A percentile compares a stretch with the other conserved stretches of the same genome.
Conservation (phyloP, 805 yeast species). For the Saturnispora besseyi region DNA sequence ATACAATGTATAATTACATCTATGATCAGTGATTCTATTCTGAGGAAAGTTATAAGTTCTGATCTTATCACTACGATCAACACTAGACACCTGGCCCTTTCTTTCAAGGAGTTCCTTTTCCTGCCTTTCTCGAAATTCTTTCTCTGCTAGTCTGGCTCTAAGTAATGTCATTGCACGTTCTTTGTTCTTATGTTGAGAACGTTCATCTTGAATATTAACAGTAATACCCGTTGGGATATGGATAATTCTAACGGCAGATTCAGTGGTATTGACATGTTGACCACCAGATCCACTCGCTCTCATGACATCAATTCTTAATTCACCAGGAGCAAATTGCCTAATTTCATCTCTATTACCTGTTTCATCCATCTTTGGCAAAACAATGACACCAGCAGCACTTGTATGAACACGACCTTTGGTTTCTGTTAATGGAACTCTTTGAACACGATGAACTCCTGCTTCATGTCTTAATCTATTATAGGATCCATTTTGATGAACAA, state of each 20-base stretch:
- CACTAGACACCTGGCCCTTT: constrained; percentile 75
- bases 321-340: constrained; percentile 73
- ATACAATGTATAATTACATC: constrained; percentile 74
- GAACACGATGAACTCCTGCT: constrained; percentile 95
- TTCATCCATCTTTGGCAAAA: constrained; percentile 70
- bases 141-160: constrained; percentile 76
- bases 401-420: constrained; percentile 92
- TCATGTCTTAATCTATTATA: constrained; percentile 69
- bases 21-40: constrained; percentile 86
- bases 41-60: constrained; percentile 92
- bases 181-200: constrained; percentile 90
- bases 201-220: constrained; percentile 86
- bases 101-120: constrained; percentile 59
- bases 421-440: constrained; percentile 88
- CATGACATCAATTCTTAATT: constrained; percentile 87
- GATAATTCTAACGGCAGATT: constrained; percentile 84
- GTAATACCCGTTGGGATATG: constrained; percentile 87
- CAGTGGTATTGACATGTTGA: constrained; percentile 50
- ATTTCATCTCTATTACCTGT: constrained; percentile 26
- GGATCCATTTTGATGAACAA: constrained; percentile 68
- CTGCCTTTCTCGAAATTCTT: constrained; percentile 55
- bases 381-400: constrained; percentile 92
- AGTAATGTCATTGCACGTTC: constrained; percentile 84
- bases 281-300: constrained; percentile 55
- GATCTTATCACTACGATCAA: constrained; percentile 87